A percentile compares a stretch with the other conserved stretches of the same genome.
Conservation (phyloP, 2,329 filamentous ascomycete genomes). For the Gliomastix tumulicola region DNA sequence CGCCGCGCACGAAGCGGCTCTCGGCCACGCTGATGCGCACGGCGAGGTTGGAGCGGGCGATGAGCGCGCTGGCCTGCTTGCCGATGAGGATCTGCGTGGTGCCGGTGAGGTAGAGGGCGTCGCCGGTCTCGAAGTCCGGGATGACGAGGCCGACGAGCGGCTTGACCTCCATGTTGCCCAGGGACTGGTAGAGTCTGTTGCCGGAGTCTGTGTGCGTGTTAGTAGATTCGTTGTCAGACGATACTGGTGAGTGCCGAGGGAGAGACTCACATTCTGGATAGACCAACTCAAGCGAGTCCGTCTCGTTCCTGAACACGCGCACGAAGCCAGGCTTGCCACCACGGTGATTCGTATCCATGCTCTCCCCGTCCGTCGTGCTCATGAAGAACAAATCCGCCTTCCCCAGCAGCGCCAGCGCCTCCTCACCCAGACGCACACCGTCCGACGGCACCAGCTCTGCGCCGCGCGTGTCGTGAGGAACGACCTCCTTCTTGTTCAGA, state of each 20-base stretch:
- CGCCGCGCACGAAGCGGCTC: slow-evolving; percentile 54
- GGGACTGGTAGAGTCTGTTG: slow-evolving; percentile 75
- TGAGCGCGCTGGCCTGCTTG: slow-evolving; percentile 49
- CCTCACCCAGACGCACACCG: slow-evolving; percentile 35
- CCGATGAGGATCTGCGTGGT: slow-evolving; percentile 59
- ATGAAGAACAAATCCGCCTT: slow-evolving; percentile 74
- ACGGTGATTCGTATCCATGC: slow-evolving; percentile 81
- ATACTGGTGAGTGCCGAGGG: background rate
- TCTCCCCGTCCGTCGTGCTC: slow-evolving; percentile 54
- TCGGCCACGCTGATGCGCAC: slow-evolving; percentile 59
- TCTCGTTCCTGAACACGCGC: slow-evolving; percentile 54
- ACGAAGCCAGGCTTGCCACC: slow-evolving; percentile 71
- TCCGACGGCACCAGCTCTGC: slow-evolving; percentile 39
- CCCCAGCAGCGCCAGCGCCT: slow-evolving; percentile 51
- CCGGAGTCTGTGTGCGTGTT: slow-evolving; percentile 49
- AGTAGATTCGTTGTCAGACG: slow-evolving; percentile 3
- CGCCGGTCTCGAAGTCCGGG: slow-evolving; percentile 65
- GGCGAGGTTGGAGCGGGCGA: slow-evolving; percentile 66
- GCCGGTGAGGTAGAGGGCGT: slow-evolving; percentile 71
- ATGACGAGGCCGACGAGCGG: slow-evolving; percentile 64
- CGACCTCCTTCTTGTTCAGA: slow-evolving; percentile 49
- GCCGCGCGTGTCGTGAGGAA: slow-evolving; percentile 28
- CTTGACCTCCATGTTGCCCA: slow-evolving; percentile 67
- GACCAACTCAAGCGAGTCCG: slow-evolving; percentile 42
- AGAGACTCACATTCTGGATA: slow-evolving; percentile 63